Base-by-base conservation (phyloP, 2,329 filamentous ascomycete genomes). In the Aspergillus bombycis region DNA sequence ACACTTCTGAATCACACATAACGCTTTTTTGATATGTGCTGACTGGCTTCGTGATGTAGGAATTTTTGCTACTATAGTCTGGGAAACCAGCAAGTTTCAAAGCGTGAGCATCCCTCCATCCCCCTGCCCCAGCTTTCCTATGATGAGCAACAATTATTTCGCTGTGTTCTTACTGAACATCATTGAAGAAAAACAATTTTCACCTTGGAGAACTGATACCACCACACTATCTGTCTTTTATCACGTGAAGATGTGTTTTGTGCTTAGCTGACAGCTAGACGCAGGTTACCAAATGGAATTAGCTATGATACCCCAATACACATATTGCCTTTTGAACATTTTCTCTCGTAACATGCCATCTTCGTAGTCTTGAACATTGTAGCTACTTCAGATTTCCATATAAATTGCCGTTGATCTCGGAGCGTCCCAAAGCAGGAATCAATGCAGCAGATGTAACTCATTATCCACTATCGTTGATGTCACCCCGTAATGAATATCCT, bases 151-250 rank as follows among this genome's bases (percentile, higher is more conserved):
- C 77, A 81, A 79, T 77, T 80, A 76, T 83, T 83, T 87, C 83
- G 85, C 86, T 88, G 85, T 88, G 84, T 87, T 88, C 83, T 88
- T 87, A 79, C 86, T 77, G 85, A 87, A 79, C 74, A 74, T 79
- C 80, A 71, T 84, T 88, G 86, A 86, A 80, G 85, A 80, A 84
- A 75, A 82, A 75, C 68, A 73, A 78, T 76, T 71, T 84, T 87
- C 85, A 88, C 84, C 84, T 88, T 88, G 86, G 86, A 88, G 86
- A 88, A 82, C 86, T 88, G 86, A 88, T 72, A 67, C 56, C 65
- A 65, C 55, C 34, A 50, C 61, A 26, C 54, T 50, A 62, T 58
- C 56, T 57, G 5, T 16, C 34, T 62, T 32, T 66, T 48, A 59
- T 52, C 57, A 38, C 30, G 45, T 53, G 48, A 21, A 12, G 1